phyloP scores from a whole-genome alignment of 352 stramenopile genomes.

The Pythium aristosporum region DNA sequence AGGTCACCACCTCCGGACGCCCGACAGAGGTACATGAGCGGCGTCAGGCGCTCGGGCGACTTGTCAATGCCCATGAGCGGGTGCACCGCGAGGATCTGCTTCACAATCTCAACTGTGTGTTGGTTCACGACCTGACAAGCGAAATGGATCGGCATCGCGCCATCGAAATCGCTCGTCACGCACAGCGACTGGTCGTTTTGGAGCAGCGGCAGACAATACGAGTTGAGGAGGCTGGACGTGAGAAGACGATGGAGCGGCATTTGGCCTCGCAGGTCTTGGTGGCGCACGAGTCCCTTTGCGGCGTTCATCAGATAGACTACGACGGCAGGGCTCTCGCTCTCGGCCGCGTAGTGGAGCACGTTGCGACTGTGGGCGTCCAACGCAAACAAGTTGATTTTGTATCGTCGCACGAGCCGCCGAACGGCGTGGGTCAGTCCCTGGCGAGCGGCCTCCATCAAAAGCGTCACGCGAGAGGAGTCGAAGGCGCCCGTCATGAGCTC shows the following conservation, averaged over 20 bases:
- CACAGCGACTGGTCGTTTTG: slow-evolving; percentile 32
- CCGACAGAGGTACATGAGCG: slow-evolving; percentile 55
- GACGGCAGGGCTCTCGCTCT: slow-evolving; percentile 36
- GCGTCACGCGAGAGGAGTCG: slow-evolving; percentile 20
- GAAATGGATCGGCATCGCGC: slow-evolving; percentile 60
- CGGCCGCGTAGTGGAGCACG: slow-evolving; percentile 50
- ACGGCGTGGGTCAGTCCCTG: slow-evolving; percentile 42
- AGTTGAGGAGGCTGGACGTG: slow-evolving; percentile 42
- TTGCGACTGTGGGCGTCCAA: slow-evolving; percentile 52
- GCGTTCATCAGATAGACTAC: slow-evolving; percentile 42
- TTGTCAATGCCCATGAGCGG: slow-evolving; percentile 34
- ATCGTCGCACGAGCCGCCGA: slow-evolving; percentile 39
- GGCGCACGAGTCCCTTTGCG: slow-evolving; percentile 40
- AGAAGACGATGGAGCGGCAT: slow-evolving; percentile 66
- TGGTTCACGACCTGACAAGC: slow-evolving; percentile 52
- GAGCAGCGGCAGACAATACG: slow-evolving; percentile 44
- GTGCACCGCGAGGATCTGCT: slow-evolving; percentile 43
- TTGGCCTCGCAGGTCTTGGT: slow-evolving; percentile 51
- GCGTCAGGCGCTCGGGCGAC: slow-evolving; percentile 36
- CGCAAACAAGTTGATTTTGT: slow-evolving; percentile 47
- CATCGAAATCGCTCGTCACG: slow-evolving; percentile 43
- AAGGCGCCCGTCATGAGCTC: background rate
- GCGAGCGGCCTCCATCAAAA: slow-evolving; percentile 54
- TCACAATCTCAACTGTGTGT: slow-evolving; percentile 44
- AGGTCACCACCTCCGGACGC: slow-evolving; percentile 11